Base-by-base conservation (phyloP, 148 eudicot species). In the Fallopia convolvulus region DNA sequence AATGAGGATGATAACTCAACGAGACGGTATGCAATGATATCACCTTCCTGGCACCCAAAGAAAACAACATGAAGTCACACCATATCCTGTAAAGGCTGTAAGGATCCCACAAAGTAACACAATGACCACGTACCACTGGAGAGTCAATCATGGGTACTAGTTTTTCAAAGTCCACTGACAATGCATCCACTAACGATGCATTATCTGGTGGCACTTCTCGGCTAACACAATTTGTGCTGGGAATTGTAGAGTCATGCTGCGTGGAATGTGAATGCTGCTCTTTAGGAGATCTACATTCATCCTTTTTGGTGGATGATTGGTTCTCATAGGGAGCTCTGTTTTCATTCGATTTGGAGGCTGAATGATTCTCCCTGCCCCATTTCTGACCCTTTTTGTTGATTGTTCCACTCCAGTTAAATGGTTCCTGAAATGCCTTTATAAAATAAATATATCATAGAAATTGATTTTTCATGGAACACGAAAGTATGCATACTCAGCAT, bases 1-100 rank as follows among this genome's bases (percentile, higher is more conserved):
- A 93, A 96, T 60, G 91, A 74, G 66, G 99, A 86, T 77, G 94
- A 88, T 76, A 96, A 84, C 82, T 92, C 99, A 84, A 96, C 80
- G 32, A 93, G 73, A 17, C 98, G 98, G 81, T 96, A 96, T 77
- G 97, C 99, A 86, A 96, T 83, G 74, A 88, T 72, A 77, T 93
- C 94, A 77, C 97, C 98, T 81, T 83, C 92, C 99, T 96, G 88
- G 79, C 80, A 60, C 9, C 12, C 70, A 65, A 32, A 30, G 36
- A n/a, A 36, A 36, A 68, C 44, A 68, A 68, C 15, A 33, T 14
- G 21, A 68, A 33, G 61, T 30, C 30, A 63, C 39, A 12, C 40
- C 11, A 55, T 52, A 50, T 8, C 21, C 4, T 55, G 61, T 55
- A n/a, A 55, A 55, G 26, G 61, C 4, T 55, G 6, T n/a, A 55